phyloP scores from a whole-genome alignment of 2,329 filamentous ascomycete species.

The Monosporascus sp. region DNA sequence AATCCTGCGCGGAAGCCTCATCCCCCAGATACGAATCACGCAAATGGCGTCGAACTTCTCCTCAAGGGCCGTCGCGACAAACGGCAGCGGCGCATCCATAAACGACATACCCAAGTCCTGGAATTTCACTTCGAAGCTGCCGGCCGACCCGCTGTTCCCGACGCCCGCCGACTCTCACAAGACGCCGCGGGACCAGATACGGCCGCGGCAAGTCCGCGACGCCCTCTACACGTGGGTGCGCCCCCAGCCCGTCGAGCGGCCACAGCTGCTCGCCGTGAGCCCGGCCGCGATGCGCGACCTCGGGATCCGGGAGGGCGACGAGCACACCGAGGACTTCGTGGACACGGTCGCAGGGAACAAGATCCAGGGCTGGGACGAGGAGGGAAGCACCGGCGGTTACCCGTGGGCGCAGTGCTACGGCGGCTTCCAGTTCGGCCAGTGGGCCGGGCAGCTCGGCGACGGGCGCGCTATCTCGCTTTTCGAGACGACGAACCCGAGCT shows the following conservation, averaged over 20 bases:
- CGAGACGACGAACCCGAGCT: conserved; percentile 72
- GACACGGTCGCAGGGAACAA: conserved; percentile 76
- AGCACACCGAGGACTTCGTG: conserved; percentile 67
- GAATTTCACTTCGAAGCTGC: conserved; percentile 61
- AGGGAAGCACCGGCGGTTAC: conserved; percentile 66
- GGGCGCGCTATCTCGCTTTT: conserved; percentile 92
- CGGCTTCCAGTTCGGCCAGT: conserved; percentile 74
- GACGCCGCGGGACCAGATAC: conserved; percentile 70
- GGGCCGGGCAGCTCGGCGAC: conserved; percentile 94
- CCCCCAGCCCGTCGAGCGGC: conserved; percentile 64
- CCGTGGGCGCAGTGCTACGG: conserved; percentile 99
- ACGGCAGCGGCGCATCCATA: conserved; percentile 28
- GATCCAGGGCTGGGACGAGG: conserved; percentile 72
- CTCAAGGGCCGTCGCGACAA: conserved; percentile 13
- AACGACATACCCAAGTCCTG: conserved; percentile 59
- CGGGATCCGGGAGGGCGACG: conserved; percentile 66
- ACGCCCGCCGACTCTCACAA: conserved; percentile 78
- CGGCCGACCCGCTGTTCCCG: conserved; percentile 71
- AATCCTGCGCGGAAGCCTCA: conserved; percentile 24
- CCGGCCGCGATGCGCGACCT: conserved; percentile 73
- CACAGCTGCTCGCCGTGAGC: conserved; percentile 79
- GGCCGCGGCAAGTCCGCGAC: conserved; percentile 75
- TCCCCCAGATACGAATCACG: conserved; percentile 20
- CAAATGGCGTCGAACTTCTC: conserved; percentile 29
- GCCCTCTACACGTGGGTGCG: conserved; percentile 89